Base-by-base conservation (phyloP, 2,329 filamentous ascomycete genomes). In the Daldinia eschscholtzii region DNA sequence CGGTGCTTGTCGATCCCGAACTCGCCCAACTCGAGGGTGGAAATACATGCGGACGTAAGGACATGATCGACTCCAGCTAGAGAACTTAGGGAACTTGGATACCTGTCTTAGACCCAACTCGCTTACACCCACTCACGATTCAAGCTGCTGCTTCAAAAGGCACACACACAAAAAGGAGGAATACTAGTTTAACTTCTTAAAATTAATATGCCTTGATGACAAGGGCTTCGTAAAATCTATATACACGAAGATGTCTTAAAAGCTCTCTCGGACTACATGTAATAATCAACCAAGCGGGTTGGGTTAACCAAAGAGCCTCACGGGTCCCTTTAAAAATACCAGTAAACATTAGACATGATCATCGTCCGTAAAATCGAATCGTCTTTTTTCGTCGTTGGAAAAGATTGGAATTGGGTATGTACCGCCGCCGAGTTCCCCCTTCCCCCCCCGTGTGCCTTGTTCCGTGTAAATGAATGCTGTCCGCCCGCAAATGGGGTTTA, bases 201-300 rank as follows among this genome's bases (percentile, higher is more conserved):
- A 61, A 64, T 67, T 66, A 67, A 65, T 60, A 33, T 6, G 64
- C 57, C 42, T 63, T 28, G 61, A 10, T 58, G 33, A 53, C 20
- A 15, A 67, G 30, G 59, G n/a, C 41, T 41, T 58, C 7, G 42
- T 61, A 61, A 67, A 70, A 70, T 56, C 12, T 71, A 70, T 72
- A 59, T 71, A 69, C 68, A 71, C 12, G 70, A 71, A 72, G 28
- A 33, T 65, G 26, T 33, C 46, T 20, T 42, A 41, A 53, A 57
- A 61, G 55, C 18, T 9, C 1, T 2, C 59, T 65, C 39, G 20
- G 37, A 62, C 33, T 56, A 65, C 44, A 62, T 65, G 20, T 56
- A 48, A 55, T 55, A 39, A 64, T 61, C 30, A 57, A 20, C 55
- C 20, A 23, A 23, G 26, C 9, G 20, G 20, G 20, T 23, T 23